A percentile compares a stretch with the other conserved stretches of the same genome.
Conservation (phyloP, 192 early-diverging fungal genomes). For the Phlyctochytrium planicorne region DNA sequence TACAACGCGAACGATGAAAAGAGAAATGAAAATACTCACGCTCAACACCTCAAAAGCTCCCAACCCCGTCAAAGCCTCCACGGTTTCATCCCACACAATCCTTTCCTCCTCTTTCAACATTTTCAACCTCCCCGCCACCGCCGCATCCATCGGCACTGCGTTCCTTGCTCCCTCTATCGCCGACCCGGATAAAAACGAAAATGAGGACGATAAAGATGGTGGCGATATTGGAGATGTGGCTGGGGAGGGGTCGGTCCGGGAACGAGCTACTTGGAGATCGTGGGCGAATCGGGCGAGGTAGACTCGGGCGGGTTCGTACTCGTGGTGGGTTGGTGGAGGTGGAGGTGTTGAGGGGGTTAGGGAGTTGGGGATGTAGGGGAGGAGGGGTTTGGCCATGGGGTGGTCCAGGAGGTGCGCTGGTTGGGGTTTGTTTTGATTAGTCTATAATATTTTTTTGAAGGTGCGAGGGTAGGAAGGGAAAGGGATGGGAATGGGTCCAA, state of each 20-base stretch:
- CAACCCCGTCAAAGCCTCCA: constrained; percentile 13
- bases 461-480: background rate
- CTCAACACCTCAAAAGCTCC: constrained; percentile 25
- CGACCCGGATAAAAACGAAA: background rate
- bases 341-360: constrained; percentile 32
- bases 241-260: background rate
- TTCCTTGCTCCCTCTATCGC: background rate
- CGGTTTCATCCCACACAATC: constrained; percentile 30
- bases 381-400: constrained; percentile 41
- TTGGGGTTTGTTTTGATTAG: background rate
- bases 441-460: background rate
- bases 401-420: constrained; percentile 43
- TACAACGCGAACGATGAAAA: background rate
- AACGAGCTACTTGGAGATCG: constrained; percentile 33
- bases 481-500: background rate
- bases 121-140: constrained; percentile 15
- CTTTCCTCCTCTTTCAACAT: constrained; percentile 23
- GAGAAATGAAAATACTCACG: constrained; percentile 4
- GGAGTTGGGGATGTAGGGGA: constrained; percentile 42
- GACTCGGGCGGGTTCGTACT: constrained; percentile 51
- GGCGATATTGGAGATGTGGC: constrained; percentile 8
- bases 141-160: background rate
- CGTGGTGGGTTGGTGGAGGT: constrained; percentile 10
- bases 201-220: background rate
- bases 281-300: constrained; percentile 44